Base-by-base conservation (phyloP, 164 flowering plant genomes). In the Kingdonia uniflora region DNA sequence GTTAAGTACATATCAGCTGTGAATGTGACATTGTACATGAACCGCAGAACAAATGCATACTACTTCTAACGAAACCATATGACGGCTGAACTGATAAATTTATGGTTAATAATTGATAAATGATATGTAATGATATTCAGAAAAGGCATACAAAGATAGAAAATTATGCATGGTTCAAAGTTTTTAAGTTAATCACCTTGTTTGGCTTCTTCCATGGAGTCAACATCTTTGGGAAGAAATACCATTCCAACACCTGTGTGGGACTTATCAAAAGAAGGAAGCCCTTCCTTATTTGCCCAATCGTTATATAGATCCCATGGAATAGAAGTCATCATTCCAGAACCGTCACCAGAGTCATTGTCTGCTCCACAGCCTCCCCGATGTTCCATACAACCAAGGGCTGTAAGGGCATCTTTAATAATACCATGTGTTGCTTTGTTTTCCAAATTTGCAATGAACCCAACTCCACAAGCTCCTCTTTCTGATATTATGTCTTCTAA, bases 331-430 rank as follows among this genome's bases (percentile, higher is more conserved):
- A 94, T 94, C 57, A 94, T 14, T 57, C 99, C 99, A 19, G 97
- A 62, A 63, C 99, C 99, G 78, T 94, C 99, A 63, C 99, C 99
- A 47, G 99, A 94, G 63, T 94, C 99, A 73, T 94, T 89, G 68
- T 94, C 99, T 42, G 99, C 96, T 62, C 97, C 95, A 76, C 99
- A 89, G n/a, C 99, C 99, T 16, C 97, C 99, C 55, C 99, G 97
- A 68, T 94, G 99, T 72, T 94, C 99, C 99, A 94, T 94, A 72
- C 99, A 94, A 42, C 97, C 82, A 66, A 94, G 88, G 52, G 99
- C 97, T 55, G 74, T 70, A 48, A 94, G 87, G 53, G 99, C 97
- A 76, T 89, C 95, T 62, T 74, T 74, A 42, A 94, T 61, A 55
- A 81, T 77, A 48, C 62, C 73, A 69, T 89, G 85, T 29, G 95